Conservation (phyloP, 495 filamentous ascomycete species). For the Annulohypoxylon maeteangense region DNA sequence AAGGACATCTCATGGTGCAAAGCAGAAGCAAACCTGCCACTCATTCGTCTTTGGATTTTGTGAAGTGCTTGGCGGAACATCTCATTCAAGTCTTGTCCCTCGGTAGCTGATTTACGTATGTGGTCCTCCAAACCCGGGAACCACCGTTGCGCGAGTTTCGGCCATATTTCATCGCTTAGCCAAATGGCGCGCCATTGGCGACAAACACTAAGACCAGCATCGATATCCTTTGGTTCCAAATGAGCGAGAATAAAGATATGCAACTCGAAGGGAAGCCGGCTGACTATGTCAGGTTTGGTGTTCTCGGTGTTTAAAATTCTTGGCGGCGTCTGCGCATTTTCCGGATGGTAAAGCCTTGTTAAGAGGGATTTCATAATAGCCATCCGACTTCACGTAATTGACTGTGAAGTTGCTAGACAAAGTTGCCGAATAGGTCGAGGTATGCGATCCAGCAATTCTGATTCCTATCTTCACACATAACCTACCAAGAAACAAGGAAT, state of each 20-base stretch:
- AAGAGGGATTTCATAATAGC: slow-evolving; percentile 39
- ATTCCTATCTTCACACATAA: not conserved
- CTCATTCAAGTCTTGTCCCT: slow-evolving; percentile 31
- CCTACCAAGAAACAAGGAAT: not conserved
- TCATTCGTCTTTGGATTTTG: slow-evolving; percentile 36
- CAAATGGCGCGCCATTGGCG: slow-evolving; percentile 39
- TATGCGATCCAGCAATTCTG: not conserved
- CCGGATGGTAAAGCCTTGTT: slow-evolving; percentile 17
- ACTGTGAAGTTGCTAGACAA: not conserved
- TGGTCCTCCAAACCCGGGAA: slow-evolving; percentile 40
- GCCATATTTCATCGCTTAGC: slow-evolving; percentile 49
- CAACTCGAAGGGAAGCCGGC: slow-evolving; percentile 46
- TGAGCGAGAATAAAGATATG: slow-evolving; percentile 38
- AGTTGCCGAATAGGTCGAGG: not conserved
- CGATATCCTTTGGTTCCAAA: slow-evolving; percentile 40
- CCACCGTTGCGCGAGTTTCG: slow-evolving; percentile 42
- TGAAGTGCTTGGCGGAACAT: slow-evolving; percentile 38
- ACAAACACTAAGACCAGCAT: slow-evolving; percentile 37
- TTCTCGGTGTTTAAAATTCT: not conserved
- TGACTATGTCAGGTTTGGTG: slow-evolving; percentile 35
- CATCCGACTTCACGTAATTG: not conserved
- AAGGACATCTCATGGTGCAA: slow-evolving; percentile 43
- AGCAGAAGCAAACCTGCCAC: slow-evolving; percentile 41
- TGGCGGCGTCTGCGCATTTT: not conserved
- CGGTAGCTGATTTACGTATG: slow-evolving; percentile 26